Percentiles rank a stretch among this genome's conserved stretches.
Evolutionary conservation across 306 rosid genomes (phyloP).

Genomic region (Clitoria ternatea): DNA sequence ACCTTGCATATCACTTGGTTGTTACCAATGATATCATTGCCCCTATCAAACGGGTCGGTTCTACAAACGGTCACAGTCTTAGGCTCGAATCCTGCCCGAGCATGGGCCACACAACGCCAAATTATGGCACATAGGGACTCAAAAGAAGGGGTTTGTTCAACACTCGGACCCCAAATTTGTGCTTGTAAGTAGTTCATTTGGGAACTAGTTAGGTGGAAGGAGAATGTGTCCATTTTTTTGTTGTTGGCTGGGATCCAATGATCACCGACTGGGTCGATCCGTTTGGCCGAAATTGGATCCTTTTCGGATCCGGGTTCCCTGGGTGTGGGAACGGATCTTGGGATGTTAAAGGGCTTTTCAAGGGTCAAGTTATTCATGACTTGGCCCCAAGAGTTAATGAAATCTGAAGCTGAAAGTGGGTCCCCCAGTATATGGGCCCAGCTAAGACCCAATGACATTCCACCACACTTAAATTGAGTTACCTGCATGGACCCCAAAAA

Average conservation of each 20-base stretch:
- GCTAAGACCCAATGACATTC: conserved; percentile 68
- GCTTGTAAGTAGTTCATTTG: conserved; percentile 43
- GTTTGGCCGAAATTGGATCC: conserved; percentile 41
- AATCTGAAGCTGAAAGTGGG: conserved; percentile 47
- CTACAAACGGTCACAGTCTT: conserved; percentile 53
- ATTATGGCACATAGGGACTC: conserved; percentile 65
- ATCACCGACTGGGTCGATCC: conserved; percentile 70
- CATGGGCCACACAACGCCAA: conserved; percentile 58
- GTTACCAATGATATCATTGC: conserved; percentile 36
- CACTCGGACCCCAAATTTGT: conserved; percentile 34
- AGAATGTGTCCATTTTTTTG: conserved; percentile 63
- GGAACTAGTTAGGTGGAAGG: conserved; percentile 43
- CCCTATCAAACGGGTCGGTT: neutral
- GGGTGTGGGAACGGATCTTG: conserved; percentile 5
- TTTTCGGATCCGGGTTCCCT: neutral
- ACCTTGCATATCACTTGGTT: conserved; percentile 56
- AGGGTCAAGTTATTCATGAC: conserved; percentile 7
- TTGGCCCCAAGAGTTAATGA: conserved; percentile 39
- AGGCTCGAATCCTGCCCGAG: conserved; percentile 42
- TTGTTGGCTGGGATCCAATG: conserved; percentile 60
- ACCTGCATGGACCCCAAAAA: conserved; percentile 28
- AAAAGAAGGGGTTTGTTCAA: conserved; percentile 44
- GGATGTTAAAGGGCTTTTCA: conserved; percentile 7
- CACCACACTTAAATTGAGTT: conserved; percentile 67
- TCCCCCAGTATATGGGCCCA: conserved; percentile 86